Conservation (phyloP, 169 alveolate species). For the Eimeria brunetti region DNA sequence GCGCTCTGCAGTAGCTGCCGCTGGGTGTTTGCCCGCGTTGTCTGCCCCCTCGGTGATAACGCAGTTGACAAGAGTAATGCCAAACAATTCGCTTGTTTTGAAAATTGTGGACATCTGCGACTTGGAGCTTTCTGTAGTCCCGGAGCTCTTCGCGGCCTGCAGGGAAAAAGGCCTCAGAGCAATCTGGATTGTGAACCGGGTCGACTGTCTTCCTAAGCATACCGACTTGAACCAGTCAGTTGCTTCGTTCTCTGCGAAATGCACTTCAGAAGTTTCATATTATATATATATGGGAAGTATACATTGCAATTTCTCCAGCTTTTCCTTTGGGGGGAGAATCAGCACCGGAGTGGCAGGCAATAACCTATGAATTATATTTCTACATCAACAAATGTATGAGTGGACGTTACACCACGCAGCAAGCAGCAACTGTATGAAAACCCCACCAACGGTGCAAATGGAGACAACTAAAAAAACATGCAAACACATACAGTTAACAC, state of each 20-base stretch:
- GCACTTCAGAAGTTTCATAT: no score
- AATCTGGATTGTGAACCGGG: constrained; percentile 89
- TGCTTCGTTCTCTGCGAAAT: neutral
- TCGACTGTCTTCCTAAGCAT: constrained; percentile 88
- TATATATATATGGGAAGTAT: no score
- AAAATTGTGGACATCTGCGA: constrained; percentile 89
- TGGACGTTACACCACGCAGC: neutral
- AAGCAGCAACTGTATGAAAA: neutral
- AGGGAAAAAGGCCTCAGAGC: constrained; percentile 88
- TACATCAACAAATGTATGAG: no score
- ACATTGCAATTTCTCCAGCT: no score
- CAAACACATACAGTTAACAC: neutral
- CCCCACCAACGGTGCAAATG: neutral
- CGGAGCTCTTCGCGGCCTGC: constrained; percentile 90
- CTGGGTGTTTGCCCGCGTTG: constrained; percentile 22
- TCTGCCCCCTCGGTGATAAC: constrained; percentile 3
- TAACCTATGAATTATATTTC: no score
- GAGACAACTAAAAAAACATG: neutral
- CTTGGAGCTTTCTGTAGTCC: constrained; percentile 90
- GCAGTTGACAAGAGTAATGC: constrained; percentile 33
- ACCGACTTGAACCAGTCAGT: constrained; percentile 40
- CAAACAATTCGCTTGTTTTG: constrained; percentile 85
- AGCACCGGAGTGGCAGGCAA: no score
- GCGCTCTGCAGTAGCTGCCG: neutral
- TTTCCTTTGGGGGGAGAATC: no score